Percentiles rank a stretch among this genome's conserved stretches.
These are phyloP conservation scores for Ophiobolus disseminans DNA, from an alignment of 2,329 filamentous ascomycete genomes.

Conservation along the genomic window DNA sequence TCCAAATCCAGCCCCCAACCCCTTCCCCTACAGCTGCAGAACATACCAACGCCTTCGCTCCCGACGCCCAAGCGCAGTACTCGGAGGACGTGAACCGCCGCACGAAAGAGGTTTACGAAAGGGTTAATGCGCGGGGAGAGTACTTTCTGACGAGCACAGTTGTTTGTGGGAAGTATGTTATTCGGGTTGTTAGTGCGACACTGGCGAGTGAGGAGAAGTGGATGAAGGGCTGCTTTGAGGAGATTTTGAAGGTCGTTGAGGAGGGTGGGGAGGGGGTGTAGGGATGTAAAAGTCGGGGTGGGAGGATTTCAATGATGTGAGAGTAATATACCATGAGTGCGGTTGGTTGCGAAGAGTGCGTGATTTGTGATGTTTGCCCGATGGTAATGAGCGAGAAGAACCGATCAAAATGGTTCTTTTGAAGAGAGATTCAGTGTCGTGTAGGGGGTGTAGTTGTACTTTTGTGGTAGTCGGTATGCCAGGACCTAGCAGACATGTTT, in stretches of 20 bases:
- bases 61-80: constrained; percentile 47
- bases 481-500: too few relatives aligned
- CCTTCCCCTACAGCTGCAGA: constrained; percentile 18
- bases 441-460: too few relatives aligned
- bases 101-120: constrained; percentile 78
- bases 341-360: too few relatives aligned
- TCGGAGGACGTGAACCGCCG: constrained; percentile 67
- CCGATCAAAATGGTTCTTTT: too few relatives aligned
- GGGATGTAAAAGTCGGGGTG: not conserved
- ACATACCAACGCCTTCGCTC: constrained; percentile 42
- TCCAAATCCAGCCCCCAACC: constrained; percentile 60
- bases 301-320: too few relatives aligned
- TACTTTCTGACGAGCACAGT: constrained; percentile 84
- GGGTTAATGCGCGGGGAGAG: constrained; percentile 74
- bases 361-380: too few relatives aligned
- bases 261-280: not conserved
- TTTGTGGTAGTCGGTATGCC: too few relatives aligned
- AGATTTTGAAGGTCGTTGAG: constrained; percentile 71
- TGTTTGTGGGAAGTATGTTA: constrained; percentile 75
- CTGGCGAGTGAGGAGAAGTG: constrained; percentile 73
- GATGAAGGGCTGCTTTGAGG: constrained; percentile 74
- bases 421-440: too few relatives aligned
- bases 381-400: too few relatives aligned
- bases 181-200: constrained; percentile 80
- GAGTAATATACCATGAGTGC: too few relatives aligned